These are phyloP conservation scores for Scytalidium lignicola DNA, from an alignment of 2,329 filamentous ascomycete species.

Conservation along the genomic window DNA sequence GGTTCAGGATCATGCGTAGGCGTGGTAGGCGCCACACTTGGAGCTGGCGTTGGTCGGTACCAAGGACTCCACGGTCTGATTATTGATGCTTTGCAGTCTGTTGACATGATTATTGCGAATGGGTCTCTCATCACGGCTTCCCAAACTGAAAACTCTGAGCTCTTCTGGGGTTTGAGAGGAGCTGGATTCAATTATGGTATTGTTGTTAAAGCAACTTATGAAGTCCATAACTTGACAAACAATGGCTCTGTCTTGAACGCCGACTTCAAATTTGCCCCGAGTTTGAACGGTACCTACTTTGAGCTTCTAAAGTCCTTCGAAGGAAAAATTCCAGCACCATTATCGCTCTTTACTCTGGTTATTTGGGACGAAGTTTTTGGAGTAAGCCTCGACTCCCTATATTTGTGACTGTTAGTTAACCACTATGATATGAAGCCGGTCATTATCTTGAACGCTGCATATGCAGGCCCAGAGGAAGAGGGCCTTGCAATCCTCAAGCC, in stretches of 20 bases:
- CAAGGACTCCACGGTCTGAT: constrained; percentile 5
- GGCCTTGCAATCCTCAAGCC: not conserved
- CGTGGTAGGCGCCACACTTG: constrained; percentile 5
- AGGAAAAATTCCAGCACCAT: not conserved
- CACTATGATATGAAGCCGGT: not conserved
- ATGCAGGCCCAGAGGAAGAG: not conserved
- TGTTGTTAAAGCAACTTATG: constrained; percentile 1
- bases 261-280: not conserved
- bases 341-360: not conserved
- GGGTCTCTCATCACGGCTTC: constrained; percentile 17
- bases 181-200: constrained; percentile 16
- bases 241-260: not conserved
- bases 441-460: not conserved
- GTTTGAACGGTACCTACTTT: not conserved
- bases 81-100: constrained; percentile 2
- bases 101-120: constrained; percentile 22
- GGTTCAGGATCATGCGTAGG: constrained; percentile 3
- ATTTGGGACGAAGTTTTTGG: no score
- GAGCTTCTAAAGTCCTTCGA: not conserved
- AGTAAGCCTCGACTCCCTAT: no score
- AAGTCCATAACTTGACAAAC: not conserved
- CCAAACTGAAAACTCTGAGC: constrained; percentile 17
- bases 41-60: constrained; percentile 5
- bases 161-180: constrained; percentile 28
- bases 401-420: no score